These are phyloP conservation scores for Penicillium subrubescens DNA, from an alignment of 495 filamentous ascomycete species.

Conservation along the genomic window DNA sequence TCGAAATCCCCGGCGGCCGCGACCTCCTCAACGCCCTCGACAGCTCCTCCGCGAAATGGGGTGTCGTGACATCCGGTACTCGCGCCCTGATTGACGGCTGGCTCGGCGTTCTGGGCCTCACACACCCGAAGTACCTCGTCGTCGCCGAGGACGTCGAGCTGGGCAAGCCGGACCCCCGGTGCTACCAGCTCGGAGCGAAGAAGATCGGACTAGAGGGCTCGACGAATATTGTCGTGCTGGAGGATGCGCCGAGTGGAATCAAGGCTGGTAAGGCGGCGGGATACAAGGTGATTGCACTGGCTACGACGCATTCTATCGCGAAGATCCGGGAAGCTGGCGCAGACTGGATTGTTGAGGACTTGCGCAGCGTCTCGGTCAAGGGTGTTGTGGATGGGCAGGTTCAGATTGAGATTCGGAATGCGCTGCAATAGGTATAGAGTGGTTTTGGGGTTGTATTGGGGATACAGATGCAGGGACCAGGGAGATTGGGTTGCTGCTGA, in stretches of 20 bases:
- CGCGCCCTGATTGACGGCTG: conserved; percentile 81
- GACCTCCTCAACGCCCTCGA: conserved; percentile 61
- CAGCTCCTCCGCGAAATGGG: conserved; percentile 67
- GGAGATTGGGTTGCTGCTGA: neutral
- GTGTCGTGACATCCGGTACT: conserved; percentile 90
- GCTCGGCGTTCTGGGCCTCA: conserved; percentile 76
- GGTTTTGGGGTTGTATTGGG: neutral
- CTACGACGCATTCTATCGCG: conserved; percentile 77
- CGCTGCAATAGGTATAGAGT: conserved; percentile 30
- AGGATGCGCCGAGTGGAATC: conserved; percentile 94
- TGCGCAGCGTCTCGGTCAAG: conserved; percentile 68
- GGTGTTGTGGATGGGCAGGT: conserved; percentile 53
- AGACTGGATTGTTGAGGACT: conserved; percentile 85
- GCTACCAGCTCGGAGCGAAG: conserved; percentile 74
- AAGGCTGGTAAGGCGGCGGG: conserved; percentile 84
- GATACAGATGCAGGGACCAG: conserved; percentile 9
- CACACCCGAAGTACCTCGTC: conserved; percentile 72
- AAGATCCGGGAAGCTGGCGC: conserved; percentile 72
- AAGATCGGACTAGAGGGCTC: conserved; percentile 60
- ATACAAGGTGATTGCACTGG: conserved; percentile 83
- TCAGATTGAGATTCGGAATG: conserved; percentile 54
- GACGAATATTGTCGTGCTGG: conserved; percentile 72
- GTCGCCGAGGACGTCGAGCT: conserved; percentile 81
- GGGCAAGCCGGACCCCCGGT: conserved; percentile 85
- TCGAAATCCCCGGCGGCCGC: conserved; percentile 76